Base-by-base conservation (phyloP, 2,329 filamentous ascomycete genomes). In the Ophiostoma sp. region DNA sequence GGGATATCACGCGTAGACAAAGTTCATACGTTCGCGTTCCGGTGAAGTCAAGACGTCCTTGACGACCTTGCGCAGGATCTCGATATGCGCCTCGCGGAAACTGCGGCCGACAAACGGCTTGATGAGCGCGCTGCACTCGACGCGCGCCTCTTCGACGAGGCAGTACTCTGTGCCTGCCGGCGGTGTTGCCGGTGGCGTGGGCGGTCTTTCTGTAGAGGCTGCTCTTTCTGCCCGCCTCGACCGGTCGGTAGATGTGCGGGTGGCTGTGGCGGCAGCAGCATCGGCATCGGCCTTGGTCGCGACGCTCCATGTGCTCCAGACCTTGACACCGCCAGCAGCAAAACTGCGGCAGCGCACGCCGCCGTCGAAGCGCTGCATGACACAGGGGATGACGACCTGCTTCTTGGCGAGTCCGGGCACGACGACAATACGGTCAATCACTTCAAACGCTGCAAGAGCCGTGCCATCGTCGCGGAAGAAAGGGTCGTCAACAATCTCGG, bases 311-410 rank as follows among this genome's bases (percentile, higher is more conserved):
- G 76, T 76, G 71, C 78, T 80, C 77, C 82, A 79, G 68, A 84
- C 79, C 20, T 77, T 76, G 31, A 83, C 81, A 52, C 81, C 81
- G 33, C 77, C 81, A 3, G 79, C 77, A 4, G 82, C 81, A 57
- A 80, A 77, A 67, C 80, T 82, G 54, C 82, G 77, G 69, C 79
- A 79, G n/a, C 82, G 78, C 39, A 82, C 75, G 67, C 82, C 82
- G 48, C 77, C 75, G 31, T 77, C 76, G 41, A 81, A 78, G 71
- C 76, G 77, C 74, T 84, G 82, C 72, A 83, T 82, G 36, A 81
- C 78, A 72, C 80, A 80, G 4, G 79, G 79, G 71, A 83, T 80
- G 68, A 73, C 74, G 52, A 84, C 77, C 41, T 79, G 78, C 74
- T 80, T 82, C 66, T 74, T 74, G 35, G 75, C 77, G 33, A 82